Conservation (phyloP, 2,329 filamentous ascomycete genomes). For the Penicillium paneum region DNA sequence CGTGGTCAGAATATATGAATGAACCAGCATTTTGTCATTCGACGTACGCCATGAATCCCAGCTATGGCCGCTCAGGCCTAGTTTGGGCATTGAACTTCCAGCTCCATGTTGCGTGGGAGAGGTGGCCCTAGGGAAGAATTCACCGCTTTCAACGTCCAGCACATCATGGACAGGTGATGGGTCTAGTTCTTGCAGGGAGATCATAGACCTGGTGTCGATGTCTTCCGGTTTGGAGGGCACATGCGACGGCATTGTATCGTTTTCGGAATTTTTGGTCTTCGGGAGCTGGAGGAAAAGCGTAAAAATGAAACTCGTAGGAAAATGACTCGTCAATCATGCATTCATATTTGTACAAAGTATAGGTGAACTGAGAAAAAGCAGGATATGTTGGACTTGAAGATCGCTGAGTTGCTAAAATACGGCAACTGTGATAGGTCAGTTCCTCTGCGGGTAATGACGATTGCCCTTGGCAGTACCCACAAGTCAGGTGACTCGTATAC, state of each 20-base stretch:
- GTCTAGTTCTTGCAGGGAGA: constrained; percentile 73
- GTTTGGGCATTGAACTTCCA: constrained; percentile 22
- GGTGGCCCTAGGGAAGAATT: constrained; percentile 40
- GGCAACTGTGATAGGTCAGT: constrained; percentile 15
- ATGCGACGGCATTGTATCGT: constrained; percentile 15
- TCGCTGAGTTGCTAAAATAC: constrained; percentile 12
- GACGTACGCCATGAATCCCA: constrained; percentile 71
- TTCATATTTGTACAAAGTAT: background rate
- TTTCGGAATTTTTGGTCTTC: background rate
- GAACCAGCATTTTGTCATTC: background rate
- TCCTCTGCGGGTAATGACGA: background rate
- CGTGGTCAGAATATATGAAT: background rate
- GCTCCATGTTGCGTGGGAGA: constrained; percentile 3
- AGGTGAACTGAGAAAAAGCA: constrained; percentile 9
- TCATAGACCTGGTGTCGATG: constrained; percentile 47
- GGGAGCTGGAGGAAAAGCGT: background rate
- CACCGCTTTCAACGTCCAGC: constrained; percentile 49
- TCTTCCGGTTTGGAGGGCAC: constrained; percentile 25
- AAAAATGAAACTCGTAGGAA: constrained; percentile 11
- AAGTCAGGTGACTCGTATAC: background rate
- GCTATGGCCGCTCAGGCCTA: constrained; percentile 65
- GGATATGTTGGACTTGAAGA: constrained; percentile 13
- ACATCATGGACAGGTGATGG: constrained; percentile 71
- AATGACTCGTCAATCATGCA: constrained; percentile 13
- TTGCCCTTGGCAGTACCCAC: background rate